Conservation (phyloP, 495 filamentous ascomycete genomes). For the Jackrogersella minutella region DNA sequence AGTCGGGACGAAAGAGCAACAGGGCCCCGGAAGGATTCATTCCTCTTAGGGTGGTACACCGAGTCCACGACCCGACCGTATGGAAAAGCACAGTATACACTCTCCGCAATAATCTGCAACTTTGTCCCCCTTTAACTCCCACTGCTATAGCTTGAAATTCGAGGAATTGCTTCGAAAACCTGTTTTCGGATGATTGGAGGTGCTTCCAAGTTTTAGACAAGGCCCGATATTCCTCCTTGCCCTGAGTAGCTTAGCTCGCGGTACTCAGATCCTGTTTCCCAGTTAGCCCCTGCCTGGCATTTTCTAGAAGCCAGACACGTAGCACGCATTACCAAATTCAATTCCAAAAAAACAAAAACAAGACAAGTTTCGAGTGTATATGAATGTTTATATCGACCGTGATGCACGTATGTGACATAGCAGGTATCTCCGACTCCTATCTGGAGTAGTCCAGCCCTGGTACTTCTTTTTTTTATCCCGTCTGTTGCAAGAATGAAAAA, state of each 20-base stretch:
- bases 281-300: background rate
- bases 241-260: background rate
- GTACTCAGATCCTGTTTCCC: background rate
- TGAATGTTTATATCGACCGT: slow-evolving; percentile 29
- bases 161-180: background rate
- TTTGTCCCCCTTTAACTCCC: background rate
- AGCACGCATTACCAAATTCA: background rate
- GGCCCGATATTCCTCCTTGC: background rate
- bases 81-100: no score
- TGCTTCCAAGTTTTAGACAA: background rate
- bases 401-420: slow-evolving; percentile 25
- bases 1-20: no score
- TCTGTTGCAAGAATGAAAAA: background rate
- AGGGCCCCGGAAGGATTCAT: no score
- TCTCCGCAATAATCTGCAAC: no score
- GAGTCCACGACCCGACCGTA: background rate
- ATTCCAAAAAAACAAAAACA: background rate
- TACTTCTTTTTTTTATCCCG: slow-evolving; percentile 4
- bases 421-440: slow-evolving; percentile 22
- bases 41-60: background rate
- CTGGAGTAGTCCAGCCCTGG: slow-evolving; percentile 26
- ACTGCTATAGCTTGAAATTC: background rate
- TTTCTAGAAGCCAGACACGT: background rate
- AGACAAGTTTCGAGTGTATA: background rate
- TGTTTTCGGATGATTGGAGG: background rate